These are phyloP conservation scores for Schwanniomyces etchellsii DNA, from an alignment of 1,139 yeast species.

Conservation along the genomic window DNA sequence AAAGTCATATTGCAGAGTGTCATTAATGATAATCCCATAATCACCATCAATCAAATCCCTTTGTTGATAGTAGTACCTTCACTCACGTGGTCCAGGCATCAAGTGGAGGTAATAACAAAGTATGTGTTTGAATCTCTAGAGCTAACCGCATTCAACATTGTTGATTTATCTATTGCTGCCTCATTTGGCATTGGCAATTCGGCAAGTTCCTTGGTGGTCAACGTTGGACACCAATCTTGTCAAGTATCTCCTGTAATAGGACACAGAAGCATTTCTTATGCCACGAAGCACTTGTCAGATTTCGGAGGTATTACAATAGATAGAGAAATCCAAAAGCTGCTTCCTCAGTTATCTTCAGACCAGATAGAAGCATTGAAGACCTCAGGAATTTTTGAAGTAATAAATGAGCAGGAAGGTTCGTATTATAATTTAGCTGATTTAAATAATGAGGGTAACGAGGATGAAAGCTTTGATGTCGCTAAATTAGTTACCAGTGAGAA, in stretches of 20 bases:
- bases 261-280: conserved; percentile 53
- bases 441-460: conserved; percentile 21
- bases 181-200: conserved; percentile 65
- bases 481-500: conserved; percentile 69
- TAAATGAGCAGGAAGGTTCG: conserved; percentile 51
- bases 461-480: conserved; percentile 79
- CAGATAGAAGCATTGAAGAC: conserved; percentile 75
- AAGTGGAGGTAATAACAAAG: conserved; percentile 65
- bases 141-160: conserved; percentile 65
- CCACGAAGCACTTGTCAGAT: conserved; percentile 40
- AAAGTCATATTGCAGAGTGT: conserved; percentile 56
- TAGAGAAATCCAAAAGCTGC: conserved; percentile 37
- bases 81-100: conserved; percentile 61
- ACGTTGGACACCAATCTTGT: conserved; percentile 70
- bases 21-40: conserved; percentile 43
- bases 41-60: conserved; percentile 43
- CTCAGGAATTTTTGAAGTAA: conserved; percentile 73
- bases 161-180: conserved; percentile 67
- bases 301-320: conserved; percentile 67
- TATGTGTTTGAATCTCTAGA: conserved; percentile 71
- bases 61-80: conserved; percentile 58
- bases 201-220: conserved; percentile 65
- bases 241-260: conserved; percentile 78
- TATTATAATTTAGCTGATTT: conserved; percentile 54
- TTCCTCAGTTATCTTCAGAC: conserved; percentile 51